Evolutionary conservation across 2,329 filamentous ascomycete genomes (phyloP).

Genomic region (Pseudopyricularia cyperi): DNA sequence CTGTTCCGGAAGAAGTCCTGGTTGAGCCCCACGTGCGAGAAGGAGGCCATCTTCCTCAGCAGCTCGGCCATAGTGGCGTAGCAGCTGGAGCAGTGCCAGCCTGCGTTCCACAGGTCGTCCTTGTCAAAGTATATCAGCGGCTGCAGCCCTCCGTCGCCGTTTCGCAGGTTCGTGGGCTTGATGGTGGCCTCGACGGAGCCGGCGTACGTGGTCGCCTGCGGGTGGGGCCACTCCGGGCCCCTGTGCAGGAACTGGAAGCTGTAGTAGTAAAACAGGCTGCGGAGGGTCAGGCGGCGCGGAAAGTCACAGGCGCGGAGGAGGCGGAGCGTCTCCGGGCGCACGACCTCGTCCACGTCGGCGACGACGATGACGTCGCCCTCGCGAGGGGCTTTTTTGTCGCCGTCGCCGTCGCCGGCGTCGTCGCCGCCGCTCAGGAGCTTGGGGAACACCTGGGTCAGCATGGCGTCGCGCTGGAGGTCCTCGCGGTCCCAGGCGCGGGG

Average conservation of each 20-base stretch:
- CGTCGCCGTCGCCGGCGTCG: constrained; percentile 15
- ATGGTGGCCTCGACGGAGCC: constrained; percentile 26
- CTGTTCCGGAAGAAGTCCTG: constrained; percentile 30
- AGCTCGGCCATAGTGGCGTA: constrained; percentile 42
- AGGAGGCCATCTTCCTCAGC: constrained; percentile 40
- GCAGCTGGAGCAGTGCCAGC: constrained; percentile 51
- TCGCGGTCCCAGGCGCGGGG: constrained; percentile 32
- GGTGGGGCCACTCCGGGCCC: constrained; percentile 38
- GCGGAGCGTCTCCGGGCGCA: constrained; percentile 33
- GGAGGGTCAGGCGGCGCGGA: constrained; percentile 37
- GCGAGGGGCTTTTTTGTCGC: constrained; percentile 22
- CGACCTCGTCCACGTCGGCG: constrained; percentile 48
- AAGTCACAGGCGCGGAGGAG: constrained; percentile 37
- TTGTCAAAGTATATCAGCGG: constrained; percentile 26
- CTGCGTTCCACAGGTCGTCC: constrained; percentile 32
- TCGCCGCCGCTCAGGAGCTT: constrained; percentile 22
- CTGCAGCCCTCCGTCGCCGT: constrained; percentile 26
- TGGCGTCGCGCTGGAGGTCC: constrained; percentile 37
- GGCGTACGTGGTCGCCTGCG: constrained; percentile 43
- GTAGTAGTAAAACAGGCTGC: constrained; percentile 43
- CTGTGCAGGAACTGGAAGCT: constrained; percentile 38
- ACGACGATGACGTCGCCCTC: constrained; percentile 43
- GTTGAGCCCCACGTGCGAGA: constrained; percentile 42
- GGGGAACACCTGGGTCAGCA: constrained; percentile 43
- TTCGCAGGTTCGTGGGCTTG: constrained; percentile 38